These are phyloP conservation scores for Zoysia pacifica DNA, from an alignment of 176 grass and related monocot genomes.

Conservation along the genomic window DNA sequence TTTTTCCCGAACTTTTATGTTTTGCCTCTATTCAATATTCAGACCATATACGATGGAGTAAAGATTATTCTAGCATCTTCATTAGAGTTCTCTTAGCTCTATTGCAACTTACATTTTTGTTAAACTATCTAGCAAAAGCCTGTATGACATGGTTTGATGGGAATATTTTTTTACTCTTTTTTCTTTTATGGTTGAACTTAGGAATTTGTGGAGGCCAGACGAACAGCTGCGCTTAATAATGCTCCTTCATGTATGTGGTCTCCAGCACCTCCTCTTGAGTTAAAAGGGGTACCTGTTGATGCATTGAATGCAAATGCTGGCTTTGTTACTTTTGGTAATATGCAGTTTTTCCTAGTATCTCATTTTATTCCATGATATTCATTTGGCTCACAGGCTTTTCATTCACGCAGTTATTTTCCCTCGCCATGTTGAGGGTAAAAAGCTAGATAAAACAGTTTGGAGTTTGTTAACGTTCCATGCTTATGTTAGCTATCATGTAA, in stretches of 20 bases:
- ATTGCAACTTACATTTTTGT: not conserved
- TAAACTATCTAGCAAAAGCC: slow-evolving; percentile 13
- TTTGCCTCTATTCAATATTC: not conserved
- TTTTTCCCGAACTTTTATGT: slow-evolving; percentile 4
- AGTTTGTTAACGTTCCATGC: slow-evolving; percentile 99
- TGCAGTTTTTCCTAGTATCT: slow-evolving; percentile 1
- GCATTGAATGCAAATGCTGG: slow-evolving; percentile 94
- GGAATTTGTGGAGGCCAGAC: slow-evolving; percentile 99
- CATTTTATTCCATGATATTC: slow-evolving; percentile 22
- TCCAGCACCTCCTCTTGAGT: slow-evolving; percentile 72
- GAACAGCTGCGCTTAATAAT: slow-evolving; percentile 77
- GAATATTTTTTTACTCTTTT: slow-evolving; percentile 7
- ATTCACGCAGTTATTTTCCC: slow-evolving; percentile 79
- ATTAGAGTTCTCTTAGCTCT: not conserved
- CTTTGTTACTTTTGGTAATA: slow-evolving; percentile 99
- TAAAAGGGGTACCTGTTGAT: slow-evolving; percentile 76
- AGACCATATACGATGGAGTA: not conserved
- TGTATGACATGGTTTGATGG: not conserved
- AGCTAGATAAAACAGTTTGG: slow-evolving; percentile 95
- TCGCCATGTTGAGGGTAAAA: slow-evolving; percentile 90
- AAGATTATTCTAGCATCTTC: slow-evolving; percentile 10
- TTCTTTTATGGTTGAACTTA: slow-evolving; percentile 31
- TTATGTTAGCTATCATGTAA: slow-evolving; percentile 99
- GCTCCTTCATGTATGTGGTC: slow-evolving; percentile 97
- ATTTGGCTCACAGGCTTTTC: slow-evolving; percentile 36